Conservation (phyloP, 352 stramenopile species). For the Pythium pyrilobum region DNA sequence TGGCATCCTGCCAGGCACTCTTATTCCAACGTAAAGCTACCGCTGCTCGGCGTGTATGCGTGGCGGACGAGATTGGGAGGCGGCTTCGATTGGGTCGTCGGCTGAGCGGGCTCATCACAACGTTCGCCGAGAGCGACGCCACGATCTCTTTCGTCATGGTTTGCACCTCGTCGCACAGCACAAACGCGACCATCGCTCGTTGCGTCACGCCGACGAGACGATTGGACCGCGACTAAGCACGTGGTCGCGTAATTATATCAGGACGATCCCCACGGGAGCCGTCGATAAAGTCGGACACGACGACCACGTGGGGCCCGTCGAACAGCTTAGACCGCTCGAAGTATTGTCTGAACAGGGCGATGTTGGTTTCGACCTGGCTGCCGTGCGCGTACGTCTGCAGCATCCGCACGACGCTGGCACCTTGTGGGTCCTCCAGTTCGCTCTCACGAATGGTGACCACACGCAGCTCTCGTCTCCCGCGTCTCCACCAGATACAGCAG, state of each 20-base stretch:
- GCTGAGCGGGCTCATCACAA: too few relatives aligned
- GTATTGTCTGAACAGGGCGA: not conserved
- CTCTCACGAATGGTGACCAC: conserved; percentile 17
- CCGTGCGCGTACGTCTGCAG: conserved; percentile 5
- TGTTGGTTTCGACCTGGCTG: conserved; percentile 6
- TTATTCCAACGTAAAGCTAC: too few relatives aligned
- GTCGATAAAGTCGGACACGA: conserved; percentile 1
- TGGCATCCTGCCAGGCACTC: too few relatives aligned
- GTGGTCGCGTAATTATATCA: too few relatives aligned
- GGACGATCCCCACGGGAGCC: not conserved
- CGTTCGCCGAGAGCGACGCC: too few relatives aligned
- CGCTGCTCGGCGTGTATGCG: too few relatives aligned
- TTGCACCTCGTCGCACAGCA: too few relatives aligned
- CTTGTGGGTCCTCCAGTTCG: not conserved
- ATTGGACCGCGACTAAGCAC: too few relatives aligned
- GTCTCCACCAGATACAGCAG: conserved; percentile 7
- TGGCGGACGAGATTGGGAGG: too few relatives aligned
- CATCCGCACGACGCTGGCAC: not conserved
- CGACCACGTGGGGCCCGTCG: not conserved
- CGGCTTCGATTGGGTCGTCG: too few relatives aligned
- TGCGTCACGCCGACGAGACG: not conserved
- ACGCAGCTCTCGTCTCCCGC: conserved; percentile 12
- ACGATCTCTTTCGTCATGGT: too few relatives aligned
- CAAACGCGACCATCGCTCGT: too few relatives aligned
- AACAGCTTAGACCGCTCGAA: not conserved